Base-by-base conservation (phyloP, 2,329 filamentous ascomycete genomes). In the Fusarium mangiferae region DNA sequence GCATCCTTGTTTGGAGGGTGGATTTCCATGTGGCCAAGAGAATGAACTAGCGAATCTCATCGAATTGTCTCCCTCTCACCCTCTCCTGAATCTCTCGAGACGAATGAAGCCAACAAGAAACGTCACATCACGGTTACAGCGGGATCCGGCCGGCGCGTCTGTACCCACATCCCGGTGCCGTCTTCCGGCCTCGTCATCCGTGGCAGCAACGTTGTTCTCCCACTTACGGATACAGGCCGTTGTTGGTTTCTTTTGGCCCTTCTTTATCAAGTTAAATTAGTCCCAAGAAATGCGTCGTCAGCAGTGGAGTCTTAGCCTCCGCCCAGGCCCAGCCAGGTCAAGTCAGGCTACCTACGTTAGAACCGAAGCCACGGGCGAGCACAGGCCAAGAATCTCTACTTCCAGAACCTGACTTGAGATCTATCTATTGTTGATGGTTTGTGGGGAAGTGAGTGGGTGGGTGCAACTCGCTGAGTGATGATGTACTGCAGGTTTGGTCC, bases 111-210 rank as follows among this genome's bases (percentile, higher is more conserved):
- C 33, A 51, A 33, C 48, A 24, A 51, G 48, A 54, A 54, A 54
- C 54, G 54, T 67, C 65, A 64, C 48, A 26, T 67, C 65, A 64
- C 59, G 33, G 55, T 46, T 42, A 68, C 55, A 54, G n/a, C 56
- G 36, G 58, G 46, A 64, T 35, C 62, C 22, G 46, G 35, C 54
- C 55, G 69, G 36, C 41, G 39, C 45, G 17, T 42, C 46, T 60
- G 41, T 68, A 62, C 71, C 71, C 71, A 74, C 71, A 74, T 74
- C 71, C 67, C 71, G 70, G 59, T 74, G 71, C 71, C 71, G 71
- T 74, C 49, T 72, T 62, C 71, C 71, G 71, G 55, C 39, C 39
- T 73, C 70, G 70, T 73, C 70, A 73, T 46, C 66, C 35, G 58
- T 57, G 41, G 38, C 45, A 59, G 52, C 24, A 33, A 38, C 35